Evolutionary conservation across 139 green algal species (phyloP).

Genomic region (Nannochloris sp.): DNA sequence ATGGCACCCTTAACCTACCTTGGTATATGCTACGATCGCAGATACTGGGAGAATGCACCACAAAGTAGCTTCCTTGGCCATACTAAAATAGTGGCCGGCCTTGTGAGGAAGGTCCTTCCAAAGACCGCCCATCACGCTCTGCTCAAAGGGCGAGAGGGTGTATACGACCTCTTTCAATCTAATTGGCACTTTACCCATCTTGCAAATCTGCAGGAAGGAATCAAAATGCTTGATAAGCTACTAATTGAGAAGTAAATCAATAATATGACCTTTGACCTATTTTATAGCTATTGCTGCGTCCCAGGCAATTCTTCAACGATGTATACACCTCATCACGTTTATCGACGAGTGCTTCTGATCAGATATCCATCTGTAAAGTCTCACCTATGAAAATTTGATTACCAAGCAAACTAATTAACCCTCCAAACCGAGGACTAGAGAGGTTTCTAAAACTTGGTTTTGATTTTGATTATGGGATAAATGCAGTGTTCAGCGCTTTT

Average conservation of each 20-base stretch:
- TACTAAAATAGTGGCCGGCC: slow-evolving; percentile 20
- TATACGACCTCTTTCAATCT: slow-evolving; percentile 81
- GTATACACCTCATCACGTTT: too few species aligned
- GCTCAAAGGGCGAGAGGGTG: slow-evolving; percentile 78
- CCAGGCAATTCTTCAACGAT: too few species aligned
- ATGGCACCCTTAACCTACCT: too few species aligned
- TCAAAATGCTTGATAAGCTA: background rate
- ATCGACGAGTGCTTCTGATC: too few species aligned
- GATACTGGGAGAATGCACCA: slow-evolving; percentile 19
- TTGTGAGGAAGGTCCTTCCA: slow-evolving; percentile 68
- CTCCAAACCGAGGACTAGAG: too few species aligned
- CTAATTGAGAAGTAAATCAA: background rate
- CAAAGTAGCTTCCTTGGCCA: slow-evolving; percentile 8
- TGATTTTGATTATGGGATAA: too few species aligned
- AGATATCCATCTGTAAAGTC: too few species aligned
- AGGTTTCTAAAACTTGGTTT: too few species aligned
- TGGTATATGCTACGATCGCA: slow-evolving; percentile 10
- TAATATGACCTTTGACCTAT: background rate
- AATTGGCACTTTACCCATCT: slow-evolving; percentile 47
- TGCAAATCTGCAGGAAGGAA: background rate
- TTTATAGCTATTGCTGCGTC: too few species aligned
- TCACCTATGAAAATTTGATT: too few species aligned
- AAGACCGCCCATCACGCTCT: slow-evolving; percentile 60
- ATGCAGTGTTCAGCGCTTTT: too few species aligned
- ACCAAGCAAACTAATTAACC: too few species aligned